Evolutionary conservation across 768 basidiomycete species (phyloP).

Genomic region (Galerina marginata): DNA sequence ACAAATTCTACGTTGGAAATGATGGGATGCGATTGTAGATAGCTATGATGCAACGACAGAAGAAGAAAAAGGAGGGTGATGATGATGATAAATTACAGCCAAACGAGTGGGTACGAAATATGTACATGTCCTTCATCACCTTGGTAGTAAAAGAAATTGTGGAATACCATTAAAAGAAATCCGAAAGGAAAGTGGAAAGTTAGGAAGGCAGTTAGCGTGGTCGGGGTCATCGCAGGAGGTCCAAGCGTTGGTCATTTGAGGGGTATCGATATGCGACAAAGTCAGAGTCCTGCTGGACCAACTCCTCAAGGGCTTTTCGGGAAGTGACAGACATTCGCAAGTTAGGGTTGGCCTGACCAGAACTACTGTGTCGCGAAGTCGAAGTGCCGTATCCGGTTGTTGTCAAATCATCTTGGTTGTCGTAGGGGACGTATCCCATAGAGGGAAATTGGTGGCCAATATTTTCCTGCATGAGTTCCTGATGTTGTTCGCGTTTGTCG

Average conservation of each 20-base stretch:
- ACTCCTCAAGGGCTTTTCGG: constrained; percentile 74
- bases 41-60: constrained; percentile 18
- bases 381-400: constrained; percentile 54
- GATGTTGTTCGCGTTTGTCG: constrained; percentile 31
- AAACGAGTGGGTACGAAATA: constrained; percentile 20
- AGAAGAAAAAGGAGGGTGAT: constrained; percentile 12
- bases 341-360: constrained; percentile 41
- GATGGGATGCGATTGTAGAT: constrained; percentile 17
- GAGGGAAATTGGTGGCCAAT: constrained; percentile 53
- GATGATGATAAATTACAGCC: constrained; percentile 28
- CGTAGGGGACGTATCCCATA: constrained; percentile 48
- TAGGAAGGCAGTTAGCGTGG: constrained; percentile 4
- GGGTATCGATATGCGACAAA: constrained; percentile 91
- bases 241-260: constrained; percentile 72
- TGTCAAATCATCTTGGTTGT: constrained; percentile 54
- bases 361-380: constrained; percentile 56
- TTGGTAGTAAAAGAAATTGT: constrained; percentile 23
- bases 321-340: constrained; percentile 65
- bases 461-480: constrained; percentile 39
- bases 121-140: constrained; percentile 28
- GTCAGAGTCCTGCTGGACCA: constrained; percentile 84
- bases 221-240: constrained; percentile 50
- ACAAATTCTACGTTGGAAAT: not conserved
- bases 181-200: constrained; percentile 13
- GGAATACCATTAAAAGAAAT: constrained; percentile 17